These are phyloP conservation scores for Xylaria sp. DNA, from an alignment of 2,329 filamentous ascomycete genomes.

Conservation along the genomic window DNA sequence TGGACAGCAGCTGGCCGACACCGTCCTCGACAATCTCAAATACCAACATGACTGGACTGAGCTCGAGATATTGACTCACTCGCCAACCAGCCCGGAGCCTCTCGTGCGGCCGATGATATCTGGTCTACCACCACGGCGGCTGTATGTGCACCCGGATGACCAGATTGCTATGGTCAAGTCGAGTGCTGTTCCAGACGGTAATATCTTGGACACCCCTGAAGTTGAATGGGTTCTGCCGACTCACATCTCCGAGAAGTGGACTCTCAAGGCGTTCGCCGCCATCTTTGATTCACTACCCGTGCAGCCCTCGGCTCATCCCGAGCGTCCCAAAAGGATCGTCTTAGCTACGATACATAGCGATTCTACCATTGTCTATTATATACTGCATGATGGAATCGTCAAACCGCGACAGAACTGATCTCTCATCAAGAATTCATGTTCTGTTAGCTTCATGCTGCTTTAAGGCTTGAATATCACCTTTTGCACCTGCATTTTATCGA, in stretches of 20 bases:
- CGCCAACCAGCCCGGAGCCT: constrained; percentile 47
- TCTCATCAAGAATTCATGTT: not conserved
- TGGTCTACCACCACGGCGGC: constrained; percentile 75
- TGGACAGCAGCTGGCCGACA: constrained; percentile 59
- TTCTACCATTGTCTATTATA: constrained; percentile 85
- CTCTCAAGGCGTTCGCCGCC: constrained; percentile 70
- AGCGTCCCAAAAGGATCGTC: constrained; percentile 73
- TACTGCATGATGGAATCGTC: constrained; percentile 86
- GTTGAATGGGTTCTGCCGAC: constrained; percentile 81
- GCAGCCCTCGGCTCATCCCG: constrained; percentile 55
- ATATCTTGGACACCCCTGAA: constrained; percentile 63
- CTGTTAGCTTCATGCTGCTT: constrained; percentile 18
- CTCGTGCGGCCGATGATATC: constrained; percentile 73
- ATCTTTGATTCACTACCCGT: constrained; percentile 72
- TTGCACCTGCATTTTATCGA: constrained; percentile 77
- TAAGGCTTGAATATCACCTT: constrained; percentile 75
- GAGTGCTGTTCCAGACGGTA: constrained; percentile 60
- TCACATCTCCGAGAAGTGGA: constrained; percentile 78
- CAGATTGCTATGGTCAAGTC: constrained; percentile 77
- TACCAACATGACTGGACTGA: constrained; percentile 80
- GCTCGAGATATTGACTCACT: constrained; percentile 63
- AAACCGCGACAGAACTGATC: constrained; percentile 83
- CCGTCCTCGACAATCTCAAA: constrained; percentile 76
- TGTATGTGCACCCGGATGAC: constrained; percentile 85
- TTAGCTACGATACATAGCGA: constrained; percentile 81